Evolutionary conservation across 169 alveolate genomes (phyloP).

Genomic region (Plasmodium gonderi): DNA sequence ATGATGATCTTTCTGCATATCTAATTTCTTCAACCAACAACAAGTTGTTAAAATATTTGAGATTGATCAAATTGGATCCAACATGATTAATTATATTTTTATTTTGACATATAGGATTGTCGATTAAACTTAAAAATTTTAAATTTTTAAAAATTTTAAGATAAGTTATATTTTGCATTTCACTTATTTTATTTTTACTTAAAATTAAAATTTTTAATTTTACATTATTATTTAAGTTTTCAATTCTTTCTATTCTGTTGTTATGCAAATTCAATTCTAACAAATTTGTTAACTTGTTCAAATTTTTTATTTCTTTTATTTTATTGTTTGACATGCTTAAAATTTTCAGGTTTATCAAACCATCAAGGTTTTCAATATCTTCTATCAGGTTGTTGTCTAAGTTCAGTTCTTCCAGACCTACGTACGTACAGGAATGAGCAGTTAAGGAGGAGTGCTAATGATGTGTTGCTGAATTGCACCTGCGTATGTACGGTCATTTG

Average conservation of each 20-base stretch:
- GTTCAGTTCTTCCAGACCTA: conserved; percentile 52
- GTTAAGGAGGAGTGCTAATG: background rate
- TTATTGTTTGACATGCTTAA: conserved; percentile 44
- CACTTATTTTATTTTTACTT: conserved; percentile 43
- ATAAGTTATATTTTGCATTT: conserved; percentile 7
- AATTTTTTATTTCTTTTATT: conserved; percentile 50
- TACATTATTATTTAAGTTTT: conserved; percentile 41
- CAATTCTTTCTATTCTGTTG: conserved; percentile 37
- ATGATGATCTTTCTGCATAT: background rate
- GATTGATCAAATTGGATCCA: background rate
- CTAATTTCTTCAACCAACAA: background rate
- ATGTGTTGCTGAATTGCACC: background rate
- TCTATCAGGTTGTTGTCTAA: conserved; percentile 56
- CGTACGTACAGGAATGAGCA: background rate
- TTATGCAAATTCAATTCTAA: conserved; percentile 48
- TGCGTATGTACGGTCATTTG: no score
- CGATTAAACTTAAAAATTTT: conserved; percentile 40
- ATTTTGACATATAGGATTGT: conserved; percentile 46
- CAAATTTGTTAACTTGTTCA: conserved; percentile 14
- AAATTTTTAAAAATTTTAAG: conserved; percentile 24
- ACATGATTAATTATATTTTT: background rate
- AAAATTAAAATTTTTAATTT: conserved; percentile 42
- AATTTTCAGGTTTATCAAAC: conserved; percentile 10
- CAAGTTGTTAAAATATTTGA: conserved; percentile 42
- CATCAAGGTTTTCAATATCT: conserved; percentile 52